A percentile compares a stretch with the other conserved stretches of the same genome.
These are phyloP conservation scores for Whalleya microplaca DNA, from an alignment of 2,329 filamentous ascomycete species.

Conservation along the genomic window DNA sequence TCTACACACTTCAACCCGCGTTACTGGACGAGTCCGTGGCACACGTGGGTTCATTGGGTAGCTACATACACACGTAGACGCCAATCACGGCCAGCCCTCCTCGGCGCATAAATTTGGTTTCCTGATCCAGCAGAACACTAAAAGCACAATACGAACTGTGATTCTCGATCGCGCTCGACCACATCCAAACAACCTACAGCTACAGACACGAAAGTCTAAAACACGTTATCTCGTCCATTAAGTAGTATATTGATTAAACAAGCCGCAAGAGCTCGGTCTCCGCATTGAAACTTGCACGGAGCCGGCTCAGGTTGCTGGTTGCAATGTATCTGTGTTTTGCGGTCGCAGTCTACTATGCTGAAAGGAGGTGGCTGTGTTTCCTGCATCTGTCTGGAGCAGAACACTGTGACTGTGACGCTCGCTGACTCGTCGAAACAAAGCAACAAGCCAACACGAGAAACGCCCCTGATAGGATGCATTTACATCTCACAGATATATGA, in stretches of 20 bases:
- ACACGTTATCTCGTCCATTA: neutral
- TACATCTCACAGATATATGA: neutral
- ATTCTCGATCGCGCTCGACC: too few species aligned
- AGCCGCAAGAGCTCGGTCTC: neutral
- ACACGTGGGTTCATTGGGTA: too few species aligned
- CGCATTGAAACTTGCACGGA: neutral
- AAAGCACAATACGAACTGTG: too few species aligned
- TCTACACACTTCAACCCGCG: neutral
- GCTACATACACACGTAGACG: too few species aligned
- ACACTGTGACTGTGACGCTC: neutral
- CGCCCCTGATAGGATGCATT: neutral
- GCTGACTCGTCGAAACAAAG: neutral
- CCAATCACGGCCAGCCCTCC: too few species aligned
- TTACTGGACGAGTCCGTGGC: too few species aligned
- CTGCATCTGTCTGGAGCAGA: neutral
- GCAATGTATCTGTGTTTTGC: neutral
- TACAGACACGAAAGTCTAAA: too few species aligned
- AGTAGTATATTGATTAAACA: neutral
- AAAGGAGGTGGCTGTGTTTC: constrained; percentile 21
- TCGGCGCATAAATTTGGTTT: too few species aligned
- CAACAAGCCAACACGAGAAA: neutral
- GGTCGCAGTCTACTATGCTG: constrained; percentile 1
- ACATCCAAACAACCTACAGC: too few species aligned
- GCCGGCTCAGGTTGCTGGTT: too few species aligned
- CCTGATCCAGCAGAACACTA: too few species aligned